Base-by-base conservation (phyloP, 2,329 filamentous ascomycete genomes). In the Juglanconis oblonga region DNA sequence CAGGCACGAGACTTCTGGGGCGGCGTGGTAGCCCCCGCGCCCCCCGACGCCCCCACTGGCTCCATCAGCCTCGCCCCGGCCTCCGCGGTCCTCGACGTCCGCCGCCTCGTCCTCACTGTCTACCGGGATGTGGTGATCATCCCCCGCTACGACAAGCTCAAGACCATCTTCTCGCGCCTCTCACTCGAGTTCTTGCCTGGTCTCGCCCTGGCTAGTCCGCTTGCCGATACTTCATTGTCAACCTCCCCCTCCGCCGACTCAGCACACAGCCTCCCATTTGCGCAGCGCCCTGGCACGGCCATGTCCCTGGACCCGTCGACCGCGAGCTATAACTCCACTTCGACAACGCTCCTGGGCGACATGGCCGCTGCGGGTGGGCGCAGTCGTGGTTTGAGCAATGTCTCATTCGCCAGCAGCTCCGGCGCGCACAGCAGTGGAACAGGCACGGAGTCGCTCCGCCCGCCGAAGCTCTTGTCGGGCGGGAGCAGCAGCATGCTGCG, bases 1-100 rank as follows among this genome's bases (percentile, higher is more conserved):
- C 89, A 96, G 73, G 90, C 93, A 4, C 86, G 87, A 45, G 94
- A 98, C 62, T 97, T 97, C 69, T 98, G 94, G 92, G 90, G 90
- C 33, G 87, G 87, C 6, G 81, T 90, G 17, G 79, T 88, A 49
- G 75, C 74, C 36, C 53, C 35, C 48, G 53, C 55, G 14, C 52
- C 59, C 6, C 45, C 42, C n/a, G 56, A 54, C 2, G 7, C 50
- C 8, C 9, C 40, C 14, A 72, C 74, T 56, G 72, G 71, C 36
- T 50, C 29, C 5, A 61, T 69, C 17, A 79, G 72, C 69, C 83
- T 67, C 75, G 84, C 70, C 71, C 77, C 79, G 0, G 77, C 77
- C n/a, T 76, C 73, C 33, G 73, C 74, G 35, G 82, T 89, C 45
- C 82, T 97, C 2, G 93, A 98, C 67, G 89, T 98, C 0, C 87